Base-by-base conservation (phyloP, 2,329 filamentous ascomycete species). In the Mariannaea sp. region DNA sequence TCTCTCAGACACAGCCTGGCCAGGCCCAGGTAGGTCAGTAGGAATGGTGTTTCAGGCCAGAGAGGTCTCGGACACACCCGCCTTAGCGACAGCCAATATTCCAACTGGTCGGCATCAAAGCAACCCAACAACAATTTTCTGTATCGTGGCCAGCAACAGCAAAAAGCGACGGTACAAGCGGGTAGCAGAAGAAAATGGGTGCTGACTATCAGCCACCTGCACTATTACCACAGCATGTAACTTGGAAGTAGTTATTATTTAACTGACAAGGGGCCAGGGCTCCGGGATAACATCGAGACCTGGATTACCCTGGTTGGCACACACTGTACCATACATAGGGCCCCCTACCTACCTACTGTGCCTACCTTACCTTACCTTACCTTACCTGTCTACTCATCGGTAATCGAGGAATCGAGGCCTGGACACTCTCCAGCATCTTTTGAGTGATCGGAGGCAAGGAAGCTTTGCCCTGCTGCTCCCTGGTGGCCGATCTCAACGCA, bases 381-480 rank as follows among this genome's bases (percentile, higher is more conserved):
- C n/a, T n/a, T n/a, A n/a, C n/a, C n/a, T n/a, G n/a, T n/a, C n/a
- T 40, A 39, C 51, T 40, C 51, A 14, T 40, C 22, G 35, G 47
- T 49, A 46, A 42, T 51, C 46, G 47, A 46, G 24, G 39, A 46
- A 42, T 51, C 46, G 47, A 46, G 24, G 39, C 41, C 41, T 41
- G 24, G 39, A 39, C 35, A 38, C 35, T 53, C 49, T 46, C 42
- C 47, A 53, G 40, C 46, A 54, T 51, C 51, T 44, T 38, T 51
- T n/a, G n/a, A n/a, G n/a, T 41, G 53, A 52, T 49, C 57, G 47
- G 50, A 32, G 53, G 54, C 49, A 61, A 57, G 60, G 60, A 19
- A 55, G n/a, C 57, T 49, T 65, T 52, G 45, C 53, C 57, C n/a
- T n/a, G n/a, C n/a, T 63, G 49, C 53, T 49, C 35, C 56, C 50